These are phyloP conservation scores for Cyberlindnera lachancei DNA, from an alignment of 805 yeast species.

Conservation along the genomic window DNA sequence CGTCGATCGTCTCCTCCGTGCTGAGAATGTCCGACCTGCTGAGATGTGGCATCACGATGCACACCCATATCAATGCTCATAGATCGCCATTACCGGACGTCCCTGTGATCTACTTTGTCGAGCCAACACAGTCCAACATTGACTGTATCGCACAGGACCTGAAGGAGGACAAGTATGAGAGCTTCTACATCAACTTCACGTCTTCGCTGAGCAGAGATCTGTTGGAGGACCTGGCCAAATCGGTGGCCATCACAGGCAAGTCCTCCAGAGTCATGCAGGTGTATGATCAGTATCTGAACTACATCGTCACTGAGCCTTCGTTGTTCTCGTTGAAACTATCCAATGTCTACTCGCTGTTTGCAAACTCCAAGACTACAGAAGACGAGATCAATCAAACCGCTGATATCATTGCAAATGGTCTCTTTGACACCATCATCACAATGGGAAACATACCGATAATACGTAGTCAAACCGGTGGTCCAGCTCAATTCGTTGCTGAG, in stretches of 20 bases:
- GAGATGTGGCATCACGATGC: constrained; percentile 88
- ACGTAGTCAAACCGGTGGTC: constrained; percentile 86
- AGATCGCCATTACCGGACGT: constrained; percentile 90
- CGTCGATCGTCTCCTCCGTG: constrained; percentile 85
- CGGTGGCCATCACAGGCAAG: constrained; percentile 66
- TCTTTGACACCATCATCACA: constrained; percentile 74
- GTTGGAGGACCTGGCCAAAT: constrained; percentile 82
- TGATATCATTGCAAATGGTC: constrained; percentile 66
- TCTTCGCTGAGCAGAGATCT: constrained; percentile 69
- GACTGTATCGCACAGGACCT: constrained; percentile 64
- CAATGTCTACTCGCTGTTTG: constrained; percentile 58
- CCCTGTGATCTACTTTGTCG: constrained; percentile 87
- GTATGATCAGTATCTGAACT: constrained; percentile 89
- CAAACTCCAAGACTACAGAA: constrained; percentile 67
- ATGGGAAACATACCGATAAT: constrained; percentile 79
- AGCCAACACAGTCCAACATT: constrained; percentile 77
- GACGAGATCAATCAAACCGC: constrained; percentile 63
- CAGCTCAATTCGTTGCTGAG: constrained; percentile 90
- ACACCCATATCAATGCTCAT: constrained; percentile 60
- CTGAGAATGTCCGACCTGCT: constrained; percentile 85
- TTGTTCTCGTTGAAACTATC: constrained; percentile 72
- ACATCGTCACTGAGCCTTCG: constrained; percentile 88
- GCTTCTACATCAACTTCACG: constrained; percentile 79
- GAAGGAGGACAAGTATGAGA: constrained; percentile 66
- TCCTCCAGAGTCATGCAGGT: constrained; percentile 76